These are phyloP conservation scores for Cordia subcordata DNA, from an alignment of 257 asterid genomes.

Conservation along the genomic window DNA sequence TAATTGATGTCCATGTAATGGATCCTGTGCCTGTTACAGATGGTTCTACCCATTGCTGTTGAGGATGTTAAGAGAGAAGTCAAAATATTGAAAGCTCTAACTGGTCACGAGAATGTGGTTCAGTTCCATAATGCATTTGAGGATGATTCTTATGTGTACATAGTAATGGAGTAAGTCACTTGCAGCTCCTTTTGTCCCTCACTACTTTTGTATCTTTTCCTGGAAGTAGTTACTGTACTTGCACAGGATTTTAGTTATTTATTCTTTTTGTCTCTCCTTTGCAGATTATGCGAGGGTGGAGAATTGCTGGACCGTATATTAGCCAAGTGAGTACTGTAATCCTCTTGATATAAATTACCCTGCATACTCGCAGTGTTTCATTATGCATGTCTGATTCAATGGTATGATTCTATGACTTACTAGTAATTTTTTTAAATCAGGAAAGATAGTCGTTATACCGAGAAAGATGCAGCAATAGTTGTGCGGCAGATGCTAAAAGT, in stretches of 20 bases:
- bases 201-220: not conserved
- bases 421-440: constrained; percentile 40
- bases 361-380: constrained; percentile 6
- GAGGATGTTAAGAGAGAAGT: constrained; percentile 99
- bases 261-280: constrained; percentile 12
- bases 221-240: constrained; percentile 7
- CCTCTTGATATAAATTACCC: constrained; percentile 1
- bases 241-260: constrained; percentile 11
- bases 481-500: constrained; percentile 98
- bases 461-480: constrained; percentile 95
- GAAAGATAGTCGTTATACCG: constrained; percentile 95
- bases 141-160: constrained; percentile 80
- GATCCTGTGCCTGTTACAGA: constrained; percentile 40
- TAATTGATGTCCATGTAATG: too few relatives aligned
- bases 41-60: constrained; percentile 96
- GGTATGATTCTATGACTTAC: constrained; percentile 20
- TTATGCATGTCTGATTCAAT: constrained; percentile 13
- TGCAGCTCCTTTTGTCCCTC: constrained; percentile 1
- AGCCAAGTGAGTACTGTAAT: constrained; percentile 56
- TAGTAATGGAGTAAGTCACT: constrained; percentile 92
- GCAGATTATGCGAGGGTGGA: constrained; percentile 96
- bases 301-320: constrained; percentile 94
- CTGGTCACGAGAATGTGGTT: constrained; percentile 97
- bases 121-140: constrained; percentile 91
- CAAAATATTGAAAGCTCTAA: constrained; percentile 86